Percentiles rank a stretch among this genome's conserved stretches.
These are phyloP conservation scores for Penicillium sp. DNA, from an alignment of 2,329 filamentous ascomycete species.

Conservation along the genomic window DNA sequence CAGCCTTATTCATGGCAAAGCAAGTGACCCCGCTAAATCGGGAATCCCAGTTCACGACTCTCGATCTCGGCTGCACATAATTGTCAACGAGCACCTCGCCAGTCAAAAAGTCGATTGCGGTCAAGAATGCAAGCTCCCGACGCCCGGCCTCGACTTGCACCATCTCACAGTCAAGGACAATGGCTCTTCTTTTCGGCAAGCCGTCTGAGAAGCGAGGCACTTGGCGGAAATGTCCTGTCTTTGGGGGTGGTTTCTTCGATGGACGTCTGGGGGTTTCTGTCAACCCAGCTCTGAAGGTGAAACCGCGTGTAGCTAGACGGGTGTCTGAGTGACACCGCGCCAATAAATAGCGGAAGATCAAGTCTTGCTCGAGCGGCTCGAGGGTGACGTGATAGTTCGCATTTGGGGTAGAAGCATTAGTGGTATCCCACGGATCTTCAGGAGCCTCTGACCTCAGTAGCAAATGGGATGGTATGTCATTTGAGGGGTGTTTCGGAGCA, in stretches of 20 bases:
- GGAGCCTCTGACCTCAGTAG: background rate
- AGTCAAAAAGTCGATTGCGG: conserved; percentile 48
- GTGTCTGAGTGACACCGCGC: conserved; percentile 9
- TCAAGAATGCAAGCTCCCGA: conserved; percentile 39
- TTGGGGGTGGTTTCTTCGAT: background rate
- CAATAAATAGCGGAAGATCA: conserved; percentile 8
- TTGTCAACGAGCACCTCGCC: conserved; percentile 48
- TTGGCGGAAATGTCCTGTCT: conserved; percentile 4
- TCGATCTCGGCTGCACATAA: conserved; percentile 40
- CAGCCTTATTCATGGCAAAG: conserved; percentile 33
- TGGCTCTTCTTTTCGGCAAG: conserved; percentile 25
- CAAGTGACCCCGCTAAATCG: conserved; percentile 43
- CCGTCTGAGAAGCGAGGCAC: background rate
- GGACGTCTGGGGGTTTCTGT: background rate
- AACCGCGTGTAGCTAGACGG: conserved; percentile 1
- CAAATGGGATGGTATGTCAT: background rate
- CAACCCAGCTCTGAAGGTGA: background rate
- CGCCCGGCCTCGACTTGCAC: conserved; percentile 34
- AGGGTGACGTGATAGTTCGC: background rate
- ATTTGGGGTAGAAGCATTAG: background rate
- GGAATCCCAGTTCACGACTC: conserved; percentile 41
- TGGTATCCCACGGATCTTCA: background rate
- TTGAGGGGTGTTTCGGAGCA: background rate
- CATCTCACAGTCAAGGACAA: conserved; percentile 54
- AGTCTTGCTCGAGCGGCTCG: conserved; percentile 1